Base-by-base conservation (phyloP, 371 early-diverging fungal species). In the Actinomortierella wolfii region DNA sequence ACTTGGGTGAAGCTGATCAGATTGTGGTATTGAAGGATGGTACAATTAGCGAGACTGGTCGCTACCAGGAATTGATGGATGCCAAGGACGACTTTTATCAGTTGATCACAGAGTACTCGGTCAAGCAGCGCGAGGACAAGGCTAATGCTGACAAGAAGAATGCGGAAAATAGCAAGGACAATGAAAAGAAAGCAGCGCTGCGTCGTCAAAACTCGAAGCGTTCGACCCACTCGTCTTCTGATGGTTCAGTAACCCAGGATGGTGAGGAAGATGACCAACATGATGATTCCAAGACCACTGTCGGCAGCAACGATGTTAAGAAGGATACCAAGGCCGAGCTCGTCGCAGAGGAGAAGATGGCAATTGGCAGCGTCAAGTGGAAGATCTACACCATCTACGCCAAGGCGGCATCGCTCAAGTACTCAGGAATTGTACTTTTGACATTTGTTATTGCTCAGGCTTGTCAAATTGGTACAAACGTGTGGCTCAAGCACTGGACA, bases 11-110 rank as follows among this genome's bases (percentile, higher is more conserved):
- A 5, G 81, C 76, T 7, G 85, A 89, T 59, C 75, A 68, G 26
- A 76, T 91, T 25, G 61, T 87, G 20, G 74, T 85, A 43, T 73
- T 89, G 71, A 67, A 84, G 39, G 76, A 79, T 41, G 89, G 89
- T 2, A 60, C 64, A 34, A 79, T 89, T 56, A 80, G 68, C 42
- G 84, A 87, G 64, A 73, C 76, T 24, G 89, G 89, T 15, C 67
- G 75, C 5, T 88, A 83, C 60, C 76, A 68, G 15, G 78, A 76
- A 24, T 74, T 89, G 34, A 79, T 88, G 76, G 67, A 54, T 18
- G 48, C 67, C 26, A 53, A 67, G 40, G 47, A 61, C 9, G 58
- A 61, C 1, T 74, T 74, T 42, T 65, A 59, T 29, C 71, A 61
- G 17, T 50, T 68, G 41, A 67, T 68, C 41, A 68, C 51, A 20